Base-by-base conservation (phyloP, 495 filamentous ascomycete genomes). In the Parathielavia hyrcaniae region DNA sequence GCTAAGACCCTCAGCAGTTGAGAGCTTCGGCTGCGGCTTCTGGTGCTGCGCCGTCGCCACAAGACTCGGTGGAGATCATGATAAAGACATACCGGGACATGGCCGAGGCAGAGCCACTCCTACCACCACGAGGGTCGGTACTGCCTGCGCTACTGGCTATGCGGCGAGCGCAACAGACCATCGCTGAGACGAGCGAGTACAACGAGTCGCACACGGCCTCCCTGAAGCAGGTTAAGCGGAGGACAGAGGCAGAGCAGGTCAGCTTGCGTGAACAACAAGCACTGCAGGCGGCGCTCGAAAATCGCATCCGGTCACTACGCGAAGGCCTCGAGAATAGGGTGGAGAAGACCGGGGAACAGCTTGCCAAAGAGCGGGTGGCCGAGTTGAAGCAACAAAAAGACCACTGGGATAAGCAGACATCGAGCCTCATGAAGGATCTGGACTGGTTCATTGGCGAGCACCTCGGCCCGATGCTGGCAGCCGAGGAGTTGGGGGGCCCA, bases 401-500 rank as follows among this genome's bases (percentile, higher is more conserved):
- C 51, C 61, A 74, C 16, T 82, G 86, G 58, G 73, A 83, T 30
- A 73, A 68, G 34, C 77, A 83, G 48, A 85, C 82, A 0, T 72
- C 71, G 3, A 75, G 69, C 10, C 72, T 93, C 23, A 77, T 86
- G 14, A 74, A 76, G 30, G 79, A 81, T 3, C 76, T 95, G 19
- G 79, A 86, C 62, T 77, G 72, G n/a, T 95, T 96, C 56, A 82
- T 91, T 17, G 80, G 86, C 55, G 74, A 84, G 16, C 79, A 86
- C 43, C 79, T 96, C 3, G 87, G 86, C 7, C 71, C 79, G 0
- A 90, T 92, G 89, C 75, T 96, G 34, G 90, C 90, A 14, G 88
- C 88, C 0, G 91, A 96, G 73, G 87, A 89, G 64, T 77, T 90
- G 11, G 91, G 91, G 6, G 91, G 91, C 0, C 90, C 91, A 0